Conservation (phyloP, 2,329 filamentous ascomycete species). For the Cyphellophora attinorum region DNA sequence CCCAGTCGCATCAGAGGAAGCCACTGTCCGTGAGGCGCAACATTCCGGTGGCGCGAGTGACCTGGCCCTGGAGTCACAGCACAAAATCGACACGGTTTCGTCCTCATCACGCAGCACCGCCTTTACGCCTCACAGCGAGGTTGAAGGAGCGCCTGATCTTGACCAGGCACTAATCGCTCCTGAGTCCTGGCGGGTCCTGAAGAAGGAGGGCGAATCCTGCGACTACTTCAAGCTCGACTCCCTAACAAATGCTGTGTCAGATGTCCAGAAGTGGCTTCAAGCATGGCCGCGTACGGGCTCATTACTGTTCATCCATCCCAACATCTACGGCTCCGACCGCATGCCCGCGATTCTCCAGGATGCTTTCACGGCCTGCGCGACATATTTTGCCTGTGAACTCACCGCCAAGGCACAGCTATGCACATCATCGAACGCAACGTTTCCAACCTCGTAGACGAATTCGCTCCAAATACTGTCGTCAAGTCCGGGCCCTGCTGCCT, state of each 20-base stretch:
- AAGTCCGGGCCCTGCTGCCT: not conserved
- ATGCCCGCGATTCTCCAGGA: constrained; percentile 22
- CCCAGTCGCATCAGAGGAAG: not conserved
- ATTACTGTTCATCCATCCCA: constrained; percentile 24
- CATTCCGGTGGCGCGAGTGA: too few species aligned
- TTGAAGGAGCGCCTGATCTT: not conserved
- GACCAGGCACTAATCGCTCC: not conserved
- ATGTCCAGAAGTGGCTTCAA: constrained; percentile 18
- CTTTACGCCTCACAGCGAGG: not conserved
- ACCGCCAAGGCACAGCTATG: not conserved
- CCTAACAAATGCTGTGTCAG: not conserved
- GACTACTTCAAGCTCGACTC: not conserved
- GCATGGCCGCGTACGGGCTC: constrained; percentile 21
- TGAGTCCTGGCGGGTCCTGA: not conserved
- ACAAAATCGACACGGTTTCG: too few species aligned
- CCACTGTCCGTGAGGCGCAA: too few species aligned
- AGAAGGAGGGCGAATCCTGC: not conserved
- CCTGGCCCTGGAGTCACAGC: too few species aligned
- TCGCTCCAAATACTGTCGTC: not conserved
- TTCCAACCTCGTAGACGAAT: not conserved
- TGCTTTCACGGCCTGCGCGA: constrained; percentile 19
- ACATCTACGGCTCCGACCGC: constrained; percentile 19
- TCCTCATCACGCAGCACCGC: not conserved
- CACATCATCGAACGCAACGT: not conserved
- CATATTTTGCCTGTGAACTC: not conserved